Percentiles rank a stretch among this genome's conserved stretches.
Evolutionary conservation across 148 eudicot genomes (phyloP).

Genomic region (Vaccinium macrocarpon): DNA sequence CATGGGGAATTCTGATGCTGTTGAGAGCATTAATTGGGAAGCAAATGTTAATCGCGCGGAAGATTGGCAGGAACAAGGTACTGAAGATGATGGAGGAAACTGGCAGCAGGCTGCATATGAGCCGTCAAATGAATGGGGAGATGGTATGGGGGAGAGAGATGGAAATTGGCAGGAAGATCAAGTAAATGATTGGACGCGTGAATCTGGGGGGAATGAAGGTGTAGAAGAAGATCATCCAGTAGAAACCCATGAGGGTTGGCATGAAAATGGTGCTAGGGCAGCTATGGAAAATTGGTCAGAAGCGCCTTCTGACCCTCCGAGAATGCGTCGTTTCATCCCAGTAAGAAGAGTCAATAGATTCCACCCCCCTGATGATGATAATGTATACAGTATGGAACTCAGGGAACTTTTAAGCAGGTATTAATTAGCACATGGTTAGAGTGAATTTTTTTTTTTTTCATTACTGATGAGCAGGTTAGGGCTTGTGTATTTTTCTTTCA

Average conservation of each 20-base stretch:
- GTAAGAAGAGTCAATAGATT: constrained; percentile 65
- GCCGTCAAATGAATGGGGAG: constrained; percentile 48
- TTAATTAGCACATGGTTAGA: background rate
- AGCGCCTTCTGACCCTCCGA: constrained; percentile 59
- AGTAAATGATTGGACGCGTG: constrained; percentile 46
- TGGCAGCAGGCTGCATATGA: constrained; percentile 29
- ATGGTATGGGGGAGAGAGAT: constrained; percentile 31
- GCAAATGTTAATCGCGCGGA: constrained; percentile 37
- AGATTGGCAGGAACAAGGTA: constrained; percentile 44
- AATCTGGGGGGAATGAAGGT: constrained; percentile 36
- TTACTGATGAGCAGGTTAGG: background rate
- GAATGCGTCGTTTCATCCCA: constrained; percentile 55
- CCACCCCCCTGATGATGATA: constrained; percentile 91
- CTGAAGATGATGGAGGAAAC: constrained; percentile 50
- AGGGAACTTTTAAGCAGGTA: constrained; percentile 96
- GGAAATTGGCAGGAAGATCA: constrained; percentile 49
- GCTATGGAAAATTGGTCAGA: constrained; percentile 56
- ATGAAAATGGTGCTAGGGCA: constrained; percentile 47
- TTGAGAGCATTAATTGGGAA: constrained; percentile 37
- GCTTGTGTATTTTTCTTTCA: background rate
- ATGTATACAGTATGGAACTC: constrained; percentile 98
- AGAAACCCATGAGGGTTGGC: constrained; percentile 51
- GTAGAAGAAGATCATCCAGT: constrained; percentile 38
- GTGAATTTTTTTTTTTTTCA: background rate
- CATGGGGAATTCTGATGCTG: constrained; percentile 39